A percentile compares a stretch with the other conserved stretches of the same genome.
These are phyloP conservation scores for Candida xyloterini DNA, from an alignment of 805 yeast species.

Conservation along the genomic window DNA sequence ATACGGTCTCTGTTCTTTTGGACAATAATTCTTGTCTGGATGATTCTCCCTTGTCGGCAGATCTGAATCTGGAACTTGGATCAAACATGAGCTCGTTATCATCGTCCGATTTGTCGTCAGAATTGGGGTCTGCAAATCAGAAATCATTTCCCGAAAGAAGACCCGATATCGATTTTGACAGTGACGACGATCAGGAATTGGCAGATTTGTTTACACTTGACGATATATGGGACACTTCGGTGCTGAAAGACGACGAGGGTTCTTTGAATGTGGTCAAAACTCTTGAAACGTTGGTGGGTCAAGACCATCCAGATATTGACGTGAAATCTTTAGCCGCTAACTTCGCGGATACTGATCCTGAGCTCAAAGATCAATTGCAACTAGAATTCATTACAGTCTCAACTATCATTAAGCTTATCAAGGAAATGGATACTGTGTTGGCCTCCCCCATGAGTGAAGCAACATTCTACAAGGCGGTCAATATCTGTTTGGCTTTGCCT, in stretches of 20 bases:
- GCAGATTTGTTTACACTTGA: slow-evolving; percentile 5
- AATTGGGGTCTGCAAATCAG: slow-evolving; percentile 8
- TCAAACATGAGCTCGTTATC: slow-evolving; percentile 10
- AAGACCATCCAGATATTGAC: slow-evolving; percentile 3
- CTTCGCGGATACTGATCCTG: slow-evolving; percentile 4
- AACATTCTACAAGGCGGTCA: slow-evolving; percentile 13
- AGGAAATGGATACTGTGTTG: slow-evolving; percentile 15
- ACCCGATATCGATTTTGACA: neutral
- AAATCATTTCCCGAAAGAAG: slow-evolving; percentile 1
- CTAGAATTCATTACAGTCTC: slow-evolving; percentile 28
- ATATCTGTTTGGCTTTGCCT: slow-evolving; percentile 16
- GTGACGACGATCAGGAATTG: neutral
- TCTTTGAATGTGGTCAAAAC: slow-evolving; percentile 4
- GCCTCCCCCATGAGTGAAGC: slow-evolving; percentile 11
- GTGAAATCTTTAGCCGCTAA: slow-evolving; percentile 3
- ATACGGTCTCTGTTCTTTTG: slow-evolving; percentile 1
- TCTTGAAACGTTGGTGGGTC: slow-evolving; percentile 10
- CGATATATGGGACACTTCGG: slow-evolving; percentile 9
- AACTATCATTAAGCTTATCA: slow-evolving; percentile 21
- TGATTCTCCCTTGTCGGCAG: slow-evolving; percentile 13
- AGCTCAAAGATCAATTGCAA: slow-evolving; percentile 12
- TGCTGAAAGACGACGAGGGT: slow-evolving; percentile 10
- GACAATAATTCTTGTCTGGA: slow-evolving; percentile 7
- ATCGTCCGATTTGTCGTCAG: slow-evolving; percentile 14
- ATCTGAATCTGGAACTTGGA: slow-evolving; percentile 12